Base-by-base conservation (phyloP, 306 rosid species). In the Pterocarpus macrocarpus region DNA sequence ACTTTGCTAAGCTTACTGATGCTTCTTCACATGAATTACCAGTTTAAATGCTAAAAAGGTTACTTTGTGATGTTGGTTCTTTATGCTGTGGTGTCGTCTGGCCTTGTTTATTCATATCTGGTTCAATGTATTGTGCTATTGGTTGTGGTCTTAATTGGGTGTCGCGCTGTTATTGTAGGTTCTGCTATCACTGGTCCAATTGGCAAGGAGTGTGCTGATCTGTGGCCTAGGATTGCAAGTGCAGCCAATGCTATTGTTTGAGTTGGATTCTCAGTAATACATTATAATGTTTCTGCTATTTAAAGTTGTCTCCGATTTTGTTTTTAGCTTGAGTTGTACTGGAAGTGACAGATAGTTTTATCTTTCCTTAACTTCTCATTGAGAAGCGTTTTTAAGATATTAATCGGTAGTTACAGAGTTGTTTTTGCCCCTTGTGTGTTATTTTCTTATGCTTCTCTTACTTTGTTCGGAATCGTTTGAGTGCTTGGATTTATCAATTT, bases 191-290 rank as follows among this genome's bases (percentile, higher is more conserved):
- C 98, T 9, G 98, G 97, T 14, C 97, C 97, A 44, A 92, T 92
- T 4, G 98, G 95, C 2, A 92, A 94, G 88, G 98, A 94, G 82
- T 94, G 98, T 33, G 97, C 98, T 2, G 98, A 94, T 89, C 86
- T 94, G 14, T 90, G 96, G 98, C 98, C 98, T 10, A 92, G 97
- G 65, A 94, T 94, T 81, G 98, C 98, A 0, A 94, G 97, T 87
- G 97, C 98, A 8, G 97, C 98, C 5, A 94, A 94, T 73, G 98
- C 98, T 0, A 90, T 94, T 12, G 98, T 89, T 41, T 92, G 77
- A 84, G 77, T 39, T 17, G 5, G 73, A 10, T 61, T 64, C 41
- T 1, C 33, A 71, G 78, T 61, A 1, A 16, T 30, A 55, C 39
- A 7, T 75, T 66, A 13, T 66, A 2, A 33, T 80, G 84, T 8